Percentiles rank a stretch among this genome's conserved stretches.
These are phyloP conservation scores for Haplographium delicatum DNA, from an alignment of 495 filamentous ascomycete genomes.

Conservation along the genomic window DNA sequence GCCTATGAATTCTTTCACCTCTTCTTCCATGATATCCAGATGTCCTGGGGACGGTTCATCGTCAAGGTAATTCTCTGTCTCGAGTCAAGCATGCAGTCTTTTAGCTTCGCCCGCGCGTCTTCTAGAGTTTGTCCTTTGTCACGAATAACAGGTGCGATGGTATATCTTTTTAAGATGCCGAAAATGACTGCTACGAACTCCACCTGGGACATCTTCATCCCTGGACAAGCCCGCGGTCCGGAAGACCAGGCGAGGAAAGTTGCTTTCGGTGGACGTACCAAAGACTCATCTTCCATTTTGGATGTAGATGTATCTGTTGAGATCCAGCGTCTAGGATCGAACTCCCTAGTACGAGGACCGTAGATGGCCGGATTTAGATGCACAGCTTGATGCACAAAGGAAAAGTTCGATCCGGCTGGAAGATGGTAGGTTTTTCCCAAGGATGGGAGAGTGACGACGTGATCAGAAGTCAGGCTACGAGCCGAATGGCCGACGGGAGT, in stretches of 20 bases:
- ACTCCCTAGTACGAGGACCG: conserved; percentile 29
- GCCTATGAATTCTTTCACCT: no score
- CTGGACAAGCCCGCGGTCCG: conserved; percentile 42
- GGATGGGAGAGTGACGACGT: conserved; percentile 24
- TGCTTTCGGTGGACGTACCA: conserved; percentile 31
- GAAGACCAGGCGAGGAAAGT: conserved; percentile 45
- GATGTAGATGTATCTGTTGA: background rate
- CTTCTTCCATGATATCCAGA: no score
- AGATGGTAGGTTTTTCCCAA: conserved; percentile 25
- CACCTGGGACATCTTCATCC: conserved; percentile 47
- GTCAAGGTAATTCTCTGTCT: no score
- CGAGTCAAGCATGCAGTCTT: no score
- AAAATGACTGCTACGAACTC: conserved; percentile 48
- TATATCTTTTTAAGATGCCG: conserved; percentile 34
- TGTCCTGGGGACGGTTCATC: no score
- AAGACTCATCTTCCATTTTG: conserved; percentile 18
- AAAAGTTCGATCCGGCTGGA: conserved; percentile 27
- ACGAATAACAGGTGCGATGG: background rate
- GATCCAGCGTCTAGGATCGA: conserved; percentile 33
- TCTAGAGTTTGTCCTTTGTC: conserved; percentile 18
- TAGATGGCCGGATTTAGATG: conserved; percentile 27
- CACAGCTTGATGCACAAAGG: conserved; percentile 24
- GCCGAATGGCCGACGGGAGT: conserved; percentile 37
- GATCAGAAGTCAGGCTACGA: conserved; percentile 31
- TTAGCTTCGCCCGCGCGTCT: no score